Base-by-base conservation (phyloP, 139 green algal species). In the Coccomyxa sp. region DNA sequence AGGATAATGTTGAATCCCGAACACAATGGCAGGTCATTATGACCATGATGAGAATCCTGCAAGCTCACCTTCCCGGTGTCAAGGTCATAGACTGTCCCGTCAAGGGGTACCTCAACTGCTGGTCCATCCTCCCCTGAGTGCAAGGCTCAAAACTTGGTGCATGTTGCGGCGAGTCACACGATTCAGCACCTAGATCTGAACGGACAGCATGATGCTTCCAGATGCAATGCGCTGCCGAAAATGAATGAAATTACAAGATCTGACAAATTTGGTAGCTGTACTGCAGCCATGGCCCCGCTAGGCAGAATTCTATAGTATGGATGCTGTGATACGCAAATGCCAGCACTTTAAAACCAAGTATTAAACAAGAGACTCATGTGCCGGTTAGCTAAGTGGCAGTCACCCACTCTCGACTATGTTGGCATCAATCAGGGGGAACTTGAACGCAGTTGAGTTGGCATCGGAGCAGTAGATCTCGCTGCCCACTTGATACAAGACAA, bases 11-110 rank as follows among this genome's bases (percentile, higher is more conserved):
- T 51, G 3, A 51, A 51, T 11, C 38, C 38, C 38, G 7, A 51
- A 51, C 38, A 51, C 38, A 51, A 51, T 51, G n/a, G n/a, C n/a
- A 51, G 38, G 38, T 3, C 38, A 51, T 3, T 51, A n/a, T n/a
- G n/a, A n/a, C n/a, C n/a, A n/a, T 7, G 38, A 51, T 51, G 38
- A 51, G 38, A 7, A 51, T 11, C 38, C 38, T 51, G 38, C 38
- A 51, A 51, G 3, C 38, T 3, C 38, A 95, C 92, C 83, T 92
- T 91, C 78, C 93, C 93, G 0, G 90, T 94, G 3, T 83, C 83
- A 0, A 96, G 86, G 75, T 94, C 91, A 77, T 96, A 96, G 27
- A 90, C 68, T 23, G 92, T 96, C 17, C 93, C 93, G 76, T 96
- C 93, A 74, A 96, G 86, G 27, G 89, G 85, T 28, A 87, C 82